phyloP scores from a whole-genome alignment of 805 yeast genomes.

The Scheffersomyces lignosus region DNA sequence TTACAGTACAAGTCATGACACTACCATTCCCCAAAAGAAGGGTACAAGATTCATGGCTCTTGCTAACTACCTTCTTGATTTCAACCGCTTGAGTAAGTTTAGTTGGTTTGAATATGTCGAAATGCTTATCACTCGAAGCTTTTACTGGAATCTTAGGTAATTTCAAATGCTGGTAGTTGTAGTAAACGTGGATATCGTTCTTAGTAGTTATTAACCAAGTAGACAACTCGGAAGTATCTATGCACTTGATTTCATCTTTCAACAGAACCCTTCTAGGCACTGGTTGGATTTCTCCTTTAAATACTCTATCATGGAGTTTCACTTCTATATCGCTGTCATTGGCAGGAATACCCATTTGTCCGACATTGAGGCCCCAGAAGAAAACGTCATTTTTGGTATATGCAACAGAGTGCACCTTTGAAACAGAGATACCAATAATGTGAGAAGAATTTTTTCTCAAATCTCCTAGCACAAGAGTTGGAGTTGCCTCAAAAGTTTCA shows the following conservation, averaged over 20 bases:
- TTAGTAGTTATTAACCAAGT: slow-evolving; percentile 62
- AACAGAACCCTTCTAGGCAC: slow-evolving; percentile 43
- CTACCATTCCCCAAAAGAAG: slow-evolving; percentile 63
- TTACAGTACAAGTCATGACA: slow-evolving; percentile 40
- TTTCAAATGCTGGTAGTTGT: slow-evolving; percentile 56
- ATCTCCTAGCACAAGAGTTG: slow-evolving; percentile 45
- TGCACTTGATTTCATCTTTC: slow-evolving; percentile 52
- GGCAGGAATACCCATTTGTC: slow-evolving; percentile 68
- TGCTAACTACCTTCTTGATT: slow-evolving; percentile 32
- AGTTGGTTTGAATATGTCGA: slow-evolving; percentile 56
- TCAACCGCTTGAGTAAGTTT: slow-evolving; percentile 42
- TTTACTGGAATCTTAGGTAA: slow-evolving; percentile 39
- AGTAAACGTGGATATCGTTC: slow-evolving; percentile 63
- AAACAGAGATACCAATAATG: slow-evolving; percentile 54
- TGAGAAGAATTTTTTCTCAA: slow-evolving; percentile 30
- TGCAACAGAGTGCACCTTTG: slow-evolving; percentile 69
- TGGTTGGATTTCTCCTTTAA: slow-evolving; percentile 38
- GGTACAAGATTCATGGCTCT: slow-evolving; percentile 44
- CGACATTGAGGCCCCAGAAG: slow-evolving; percentile 79
- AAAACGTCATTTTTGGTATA: slow-evolving; percentile 49
- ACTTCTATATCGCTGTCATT: slow-evolving; percentile 19
- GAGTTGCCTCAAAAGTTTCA: slow-evolving; percentile 35
- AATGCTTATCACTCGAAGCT: slow-evolving; percentile 40
- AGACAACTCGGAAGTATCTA: slow-evolving; percentile 64
- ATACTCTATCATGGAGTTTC: slow-evolving; percentile 25